Evolutionary conservation across 768 basidiomycete genomes (phyloP).

Genomic region (Mrakia blollopis): DNA sequence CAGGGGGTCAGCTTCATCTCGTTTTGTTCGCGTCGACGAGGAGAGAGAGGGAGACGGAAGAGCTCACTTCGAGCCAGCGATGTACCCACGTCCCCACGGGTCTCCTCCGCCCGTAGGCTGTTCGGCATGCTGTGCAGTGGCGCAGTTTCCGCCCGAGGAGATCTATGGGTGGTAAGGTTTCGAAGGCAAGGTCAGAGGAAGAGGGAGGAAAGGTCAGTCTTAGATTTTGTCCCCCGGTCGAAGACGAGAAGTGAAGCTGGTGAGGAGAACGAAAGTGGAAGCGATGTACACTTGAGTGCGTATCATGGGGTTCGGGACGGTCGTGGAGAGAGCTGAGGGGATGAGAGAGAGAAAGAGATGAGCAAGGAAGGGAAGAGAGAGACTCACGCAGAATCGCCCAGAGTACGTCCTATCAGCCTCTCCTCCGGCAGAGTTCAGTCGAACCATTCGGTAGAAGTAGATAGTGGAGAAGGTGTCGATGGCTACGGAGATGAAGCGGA

Average conservation of each 20-base stretch:
- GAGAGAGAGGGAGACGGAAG: neutral
- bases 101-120: constrained; percentile 10
- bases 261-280: neutral
- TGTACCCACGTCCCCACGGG: neutral
- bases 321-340: too few species aligned
- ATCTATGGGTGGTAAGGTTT: neutral
- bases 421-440: constrained; percentile 5
- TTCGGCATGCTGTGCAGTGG: neutral
- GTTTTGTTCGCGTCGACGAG: neutral
- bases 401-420: neutral
- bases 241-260: neutral
- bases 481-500: neutral
- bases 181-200: too few species aligned
- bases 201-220: neutral
- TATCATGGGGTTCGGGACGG: too few species aligned
- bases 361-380: neutral
- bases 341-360: neutral
- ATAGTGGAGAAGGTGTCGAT: neutral
- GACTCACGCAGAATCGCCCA: neutral
- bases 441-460: constrained; percentile 11
- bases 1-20: neutral
- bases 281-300: too few species aligned
- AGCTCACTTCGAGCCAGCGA: neutral
- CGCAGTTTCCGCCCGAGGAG: neutral
- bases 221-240: neutral